phyloP scores from a whole-genome alignment of 2,329 filamentous ascomycete species.

The Hymenoscyphus occultus region DNA sequence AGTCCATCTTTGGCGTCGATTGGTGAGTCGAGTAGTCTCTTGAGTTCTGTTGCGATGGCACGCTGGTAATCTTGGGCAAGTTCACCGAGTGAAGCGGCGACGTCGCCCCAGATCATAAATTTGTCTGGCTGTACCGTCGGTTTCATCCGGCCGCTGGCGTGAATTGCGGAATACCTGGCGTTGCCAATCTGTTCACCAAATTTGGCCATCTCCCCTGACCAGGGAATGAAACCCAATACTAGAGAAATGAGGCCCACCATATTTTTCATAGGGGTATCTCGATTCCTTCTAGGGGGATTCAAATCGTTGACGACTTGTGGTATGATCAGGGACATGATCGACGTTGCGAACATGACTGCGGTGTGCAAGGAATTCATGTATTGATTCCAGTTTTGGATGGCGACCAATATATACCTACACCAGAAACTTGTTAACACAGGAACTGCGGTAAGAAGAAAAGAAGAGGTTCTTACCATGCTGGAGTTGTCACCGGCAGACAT shows the following conservation, averaged over 20 bases:
- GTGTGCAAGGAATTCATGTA: constrained; percentile 23
- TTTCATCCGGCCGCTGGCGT: constrained; percentile 2
- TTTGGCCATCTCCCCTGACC: no score
- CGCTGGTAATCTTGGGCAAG: constrained; percentile 16
- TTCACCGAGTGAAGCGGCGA: constrained; percentile 4
- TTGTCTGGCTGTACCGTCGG: constrained; percentile 6
- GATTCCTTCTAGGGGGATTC: constrained; percentile 11
- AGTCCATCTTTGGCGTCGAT: constrained; percentile 12
- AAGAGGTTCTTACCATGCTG: constrained; percentile 16
- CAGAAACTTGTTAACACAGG: not conserved
- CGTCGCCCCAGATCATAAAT: constrained; percentile 17
- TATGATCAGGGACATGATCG: constrained; percentile 11
- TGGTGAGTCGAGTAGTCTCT: constrained; percentile 7
- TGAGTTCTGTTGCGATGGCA: constrained; percentile 4
- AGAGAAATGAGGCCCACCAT: constrained; percentile 10
- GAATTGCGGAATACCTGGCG: not conserved
- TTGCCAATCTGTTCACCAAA: constrained; percentile 12
- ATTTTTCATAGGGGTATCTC: constrained; percentile 16
- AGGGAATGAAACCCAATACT: constrained; percentile 11
- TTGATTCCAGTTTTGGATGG: constrained; percentile 23
- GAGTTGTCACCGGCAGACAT: constrained; percentile 18
- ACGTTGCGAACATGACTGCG: constrained; percentile 17
- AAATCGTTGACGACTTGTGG: constrained; percentile 17
- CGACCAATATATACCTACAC: constrained; percentile 18
- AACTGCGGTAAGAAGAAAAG: no score